Percentiles rank a stretch among this genome's conserved stretches.
Conservation (phyloP, 2,329 filamentous ascomycete genomes). For the Arthrobotrys sphaeroides region DNA sequence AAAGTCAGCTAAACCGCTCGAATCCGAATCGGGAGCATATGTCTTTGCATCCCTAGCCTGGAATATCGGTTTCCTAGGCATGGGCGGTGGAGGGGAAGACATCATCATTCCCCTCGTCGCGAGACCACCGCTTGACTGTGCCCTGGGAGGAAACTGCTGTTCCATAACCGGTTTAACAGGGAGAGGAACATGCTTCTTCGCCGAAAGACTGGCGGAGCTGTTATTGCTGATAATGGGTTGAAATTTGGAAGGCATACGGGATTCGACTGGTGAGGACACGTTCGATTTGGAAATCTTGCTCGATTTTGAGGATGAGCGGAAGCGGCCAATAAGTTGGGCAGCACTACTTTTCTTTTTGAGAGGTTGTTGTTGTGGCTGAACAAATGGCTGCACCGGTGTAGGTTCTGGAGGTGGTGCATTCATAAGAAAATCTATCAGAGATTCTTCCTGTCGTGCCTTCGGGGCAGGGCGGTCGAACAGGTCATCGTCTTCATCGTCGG, state of each 20-base stretch:
- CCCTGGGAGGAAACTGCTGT: constrained; percentile 57
- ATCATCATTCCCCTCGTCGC: constrained; percentile 60
- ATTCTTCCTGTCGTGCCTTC: constrained; percentile 54
- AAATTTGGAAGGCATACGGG: constrained; percentile 56
- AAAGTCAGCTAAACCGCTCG: constrained; percentile 74
- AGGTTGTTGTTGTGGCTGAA: constrained; percentile 58
- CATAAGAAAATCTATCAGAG: constrained; percentile 56
- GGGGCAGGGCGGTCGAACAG: constrained; percentile 12
- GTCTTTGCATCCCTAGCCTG: constrained; percentile 57
- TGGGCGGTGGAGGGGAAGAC: constrained; percentile 62
- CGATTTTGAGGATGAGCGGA: constrained; percentile 61
- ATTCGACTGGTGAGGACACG: constrained; percentile 57
- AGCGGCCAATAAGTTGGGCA: constrained; percentile 70
- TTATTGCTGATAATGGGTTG: constrained; percentile 63
- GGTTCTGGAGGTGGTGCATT: constrained; percentile 60
- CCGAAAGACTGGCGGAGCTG: constrained; percentile 56
- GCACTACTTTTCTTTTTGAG: constrained; percentile 74
- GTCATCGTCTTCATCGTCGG: constrained; percentile 67
- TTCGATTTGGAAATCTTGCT: constrained; percentile 56
- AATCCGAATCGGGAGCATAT: constrained; percentile 65
- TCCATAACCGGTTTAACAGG: constrained; percentile 43
- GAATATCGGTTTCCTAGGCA: constrained; percentile 57
- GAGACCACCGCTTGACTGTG: constrained; percentile 56
- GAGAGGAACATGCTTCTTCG: constrained; percentile 58
- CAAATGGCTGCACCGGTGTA: constrained; percentile 39